These are phyloP conservation scores for Barnettozyma pratensis DNA, from an alignment of 805 yeast species.

Conservation along the genomic window DNA sequence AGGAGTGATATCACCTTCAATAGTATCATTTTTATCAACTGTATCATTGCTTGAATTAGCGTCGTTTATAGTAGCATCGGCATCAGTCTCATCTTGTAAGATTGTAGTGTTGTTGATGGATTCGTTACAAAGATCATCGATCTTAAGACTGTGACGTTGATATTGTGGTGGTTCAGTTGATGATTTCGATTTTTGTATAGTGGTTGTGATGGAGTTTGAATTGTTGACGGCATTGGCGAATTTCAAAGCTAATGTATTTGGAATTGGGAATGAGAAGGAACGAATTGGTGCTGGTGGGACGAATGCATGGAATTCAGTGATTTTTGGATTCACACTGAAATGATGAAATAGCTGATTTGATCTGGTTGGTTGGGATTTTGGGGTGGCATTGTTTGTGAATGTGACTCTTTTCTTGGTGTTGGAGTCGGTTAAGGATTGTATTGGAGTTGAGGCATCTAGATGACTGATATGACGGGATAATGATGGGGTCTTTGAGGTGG, in stretches of 20 bases:
- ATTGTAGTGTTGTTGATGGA: constrained; percentile 7
- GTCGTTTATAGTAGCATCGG: not conserved
- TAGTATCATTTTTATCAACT: constrained; percentile 1
- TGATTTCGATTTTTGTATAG: constrained; percentile 1
- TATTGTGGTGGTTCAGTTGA: not conserved
- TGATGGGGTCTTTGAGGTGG: constrained; percentile 16
- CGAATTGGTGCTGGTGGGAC: not conserved
- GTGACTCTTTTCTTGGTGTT: constrained; percentile 16
- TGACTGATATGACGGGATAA: constrained; percentile 27
- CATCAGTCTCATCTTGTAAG: constrained; percentile 5
- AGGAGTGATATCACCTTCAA: constrained; percentile 15
- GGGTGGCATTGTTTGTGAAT: constrained; percentile 10
- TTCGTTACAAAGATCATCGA: constrained; percentile 14
- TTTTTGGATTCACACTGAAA: not conserved
- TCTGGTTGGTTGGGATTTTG: not conserved
- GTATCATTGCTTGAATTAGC: not conserved
- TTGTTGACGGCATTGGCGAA: not conserved
- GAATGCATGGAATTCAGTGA: constrained; percentile 4
- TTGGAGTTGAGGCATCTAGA: constrained; percentile 31
- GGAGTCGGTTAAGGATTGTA: constrained; percentile 6
- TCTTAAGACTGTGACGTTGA: constrained; percentile 10
- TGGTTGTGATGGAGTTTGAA: constrained; percentile 1
- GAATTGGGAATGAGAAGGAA: not conserved
- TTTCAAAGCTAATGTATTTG: not conserved
- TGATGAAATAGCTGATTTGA: not conserved